Evolutionary conservation across 2,329 filamentous ascomycete species (phyloP).

Genomic region (Chrysoporthe deuterocubensis): DNA sequence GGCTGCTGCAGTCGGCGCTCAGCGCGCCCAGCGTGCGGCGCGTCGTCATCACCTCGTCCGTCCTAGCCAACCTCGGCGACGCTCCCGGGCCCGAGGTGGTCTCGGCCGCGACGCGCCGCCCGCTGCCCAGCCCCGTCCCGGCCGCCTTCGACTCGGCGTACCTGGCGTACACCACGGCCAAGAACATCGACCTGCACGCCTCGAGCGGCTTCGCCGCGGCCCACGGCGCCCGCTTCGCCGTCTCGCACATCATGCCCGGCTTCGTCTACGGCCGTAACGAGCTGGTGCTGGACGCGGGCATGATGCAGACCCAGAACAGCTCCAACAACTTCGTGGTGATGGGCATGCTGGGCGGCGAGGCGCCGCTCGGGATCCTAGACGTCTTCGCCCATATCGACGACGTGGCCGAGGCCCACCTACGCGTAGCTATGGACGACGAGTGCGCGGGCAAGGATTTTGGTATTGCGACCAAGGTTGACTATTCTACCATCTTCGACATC

Average conservation of each 20-base stretch:
- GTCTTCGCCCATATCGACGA: slow-evolving; percentile 33
- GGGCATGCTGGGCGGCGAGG: slow-evolving; percentile 31
- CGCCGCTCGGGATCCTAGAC: slow-evolving; percentile 27
- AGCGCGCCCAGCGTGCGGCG: slow-evolving; percentile 31
- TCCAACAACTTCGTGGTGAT: slow-evolving; percentile 36
- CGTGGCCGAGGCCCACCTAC: slow-evolving; percentile 32
- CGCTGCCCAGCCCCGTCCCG: slow-evolving; percentile 30
- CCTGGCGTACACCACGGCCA: slow-evolving; percentile 32
- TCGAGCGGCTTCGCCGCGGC: slow-evolving; percentile 33
- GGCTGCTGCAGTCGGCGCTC: slow-evolving; percentile 33
- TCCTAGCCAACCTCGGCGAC: slow-evolving; percentile 31
- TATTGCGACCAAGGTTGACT: slow-evolving; percentile 32
- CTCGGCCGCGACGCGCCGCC: slow-evolving; percentile 30
- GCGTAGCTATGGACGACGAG: slow-evolving; percentile 30
- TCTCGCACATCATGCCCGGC: slow-evolving; percentile 36
- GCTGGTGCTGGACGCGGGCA: slow-evolving; percentile 31
- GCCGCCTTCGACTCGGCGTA: slow-evolving; percentile 28
- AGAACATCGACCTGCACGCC: slow-evolving; percentile 32
- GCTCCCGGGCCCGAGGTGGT: slow-evolving; percentile 23
- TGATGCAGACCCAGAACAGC: slow-evolving; percentile 35
- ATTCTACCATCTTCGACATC: slow-evolving; percentile 29
- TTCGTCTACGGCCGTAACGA: slow-evolving; percentile 37
- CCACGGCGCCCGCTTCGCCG: slow-evolving; percentile 33
- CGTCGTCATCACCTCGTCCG: slow-evolving; percentile 36
- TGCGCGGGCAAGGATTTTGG: slow-evolving; percentile 30